Base-by-base conservation (phyloP, 139 green algal species). In the Chlamydomonas incerta region DNA sequence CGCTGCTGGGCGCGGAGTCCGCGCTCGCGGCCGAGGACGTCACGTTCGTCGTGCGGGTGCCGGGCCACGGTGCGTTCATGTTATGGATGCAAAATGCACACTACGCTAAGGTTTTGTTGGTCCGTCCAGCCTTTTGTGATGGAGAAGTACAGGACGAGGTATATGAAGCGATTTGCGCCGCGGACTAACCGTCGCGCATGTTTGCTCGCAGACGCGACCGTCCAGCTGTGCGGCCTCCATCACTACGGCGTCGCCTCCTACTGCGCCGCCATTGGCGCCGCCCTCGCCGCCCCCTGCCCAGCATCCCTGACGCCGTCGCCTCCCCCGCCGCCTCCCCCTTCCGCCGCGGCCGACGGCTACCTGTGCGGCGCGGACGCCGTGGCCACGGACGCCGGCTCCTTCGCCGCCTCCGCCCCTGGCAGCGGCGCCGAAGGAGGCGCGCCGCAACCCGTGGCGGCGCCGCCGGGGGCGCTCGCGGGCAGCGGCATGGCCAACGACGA, bases 161-260 rank as follows among this genome's bases (percentile, higher is more conserved):
- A n/a, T n/a, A n/a, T n/a, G n/a, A n/a, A n/a, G n/a, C n/a, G n/a
- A n/a, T n/a, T n/a, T n/a, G n/a, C n/a, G n/a, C n/a, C n/a, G n/a
- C n/a, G n/a, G n/a, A n/a, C n/a, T n/a, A n/a, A n/a, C n/a, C n/a
- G n/a, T n/a, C n/a, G n/a, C n/a, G n/a, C n/a, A n/a, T n/a, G n/a
- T n/a, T n/a, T n/a, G n/a, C n/a, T n/a, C 55, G 47, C 73, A 68
- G 73, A 23, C 31, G 18, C 52, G 52, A 13, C 1, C 3, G 26
- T 80, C 0, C 52, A n/a, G 17, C 52, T 80, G 15, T 50, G 50
- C 31, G 73, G 73, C n/a, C 52, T 80, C 15, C 17, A n/a, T n/a
- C 69, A 52, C 52, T 80, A 80, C 52, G 73, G 50, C 33, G 73
- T 80, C 17, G 73, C 73, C 0, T 69, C 73, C 15, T 80, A 80